Evolutionary conservation across 495 filamentous ascomycete species (phyloP).

Genomic region (Penicillium daleae): DNA sequence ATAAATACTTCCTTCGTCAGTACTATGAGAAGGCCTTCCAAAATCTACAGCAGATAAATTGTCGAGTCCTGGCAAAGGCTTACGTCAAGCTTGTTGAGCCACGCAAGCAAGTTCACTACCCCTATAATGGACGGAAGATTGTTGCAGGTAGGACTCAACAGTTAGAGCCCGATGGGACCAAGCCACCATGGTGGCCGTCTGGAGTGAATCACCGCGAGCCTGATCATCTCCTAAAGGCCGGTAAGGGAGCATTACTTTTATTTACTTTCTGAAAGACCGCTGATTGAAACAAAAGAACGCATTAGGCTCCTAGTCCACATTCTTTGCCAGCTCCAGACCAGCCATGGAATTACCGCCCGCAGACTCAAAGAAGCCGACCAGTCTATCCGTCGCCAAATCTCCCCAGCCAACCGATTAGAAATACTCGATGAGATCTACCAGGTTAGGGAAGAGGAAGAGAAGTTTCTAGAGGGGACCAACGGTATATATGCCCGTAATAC

Average conservation of each 20-base stretch:
- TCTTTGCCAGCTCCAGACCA: constrained; percentile 48
- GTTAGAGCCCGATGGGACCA: constrained; percentile 45
- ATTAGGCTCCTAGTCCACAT: constrained; percentile 64
- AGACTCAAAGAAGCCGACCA: constrained; percentile 47
- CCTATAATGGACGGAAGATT: constrained; percentile 67
- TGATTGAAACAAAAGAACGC: constrained; percentile 49
- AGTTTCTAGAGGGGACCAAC: constrained; percentile 57
- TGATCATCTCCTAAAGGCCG: constrained; percentile 73
- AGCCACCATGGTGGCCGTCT: constrained; percentile 79
- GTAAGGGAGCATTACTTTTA: constrained; percentile 43
- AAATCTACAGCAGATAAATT: constrained; percentile 71
- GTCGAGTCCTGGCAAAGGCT: constrained; percentile 68
- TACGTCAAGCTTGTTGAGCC: constrained; percentile 82
- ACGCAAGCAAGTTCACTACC: constrained; percentile 80
- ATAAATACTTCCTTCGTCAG: constrained; percentile 54
- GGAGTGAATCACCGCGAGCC: constrained; percentile 72
- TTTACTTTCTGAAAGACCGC: neutral
- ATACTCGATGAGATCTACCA: constrained; percentile 67
- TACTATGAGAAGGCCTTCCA: constrained; percentile 68
- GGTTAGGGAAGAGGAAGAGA: constrained; percentile 64
- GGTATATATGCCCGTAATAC: too few relatives aligned
- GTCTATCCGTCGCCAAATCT: constrained; percentile 47
- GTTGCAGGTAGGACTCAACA: constrained; percentile 40
- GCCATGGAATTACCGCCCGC: constrained; percentile 40
- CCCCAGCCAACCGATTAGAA: constrained; percentile 40